Percentiles rank a stretch among this genome's conserved stretches.
These are phyloP conservation scores for Phaseolus lunatus DNA, from an alignment of 306 rosid species.

Conservation along the genomic window DNA sequence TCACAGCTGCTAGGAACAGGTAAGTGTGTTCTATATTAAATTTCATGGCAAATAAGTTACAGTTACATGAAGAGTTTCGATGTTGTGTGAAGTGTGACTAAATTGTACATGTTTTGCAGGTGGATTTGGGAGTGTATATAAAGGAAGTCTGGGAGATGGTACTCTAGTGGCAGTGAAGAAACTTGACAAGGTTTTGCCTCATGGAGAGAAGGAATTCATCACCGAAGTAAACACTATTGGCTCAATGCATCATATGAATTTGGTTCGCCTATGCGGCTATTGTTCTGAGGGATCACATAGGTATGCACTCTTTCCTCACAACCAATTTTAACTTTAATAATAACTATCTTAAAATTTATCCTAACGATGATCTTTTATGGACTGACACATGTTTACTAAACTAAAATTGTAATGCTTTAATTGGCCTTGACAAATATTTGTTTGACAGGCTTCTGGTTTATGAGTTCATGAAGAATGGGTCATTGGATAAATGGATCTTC, in stretches of 20 bases:
- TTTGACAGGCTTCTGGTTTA: constrained; percentile 84
- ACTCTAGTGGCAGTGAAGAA: constrained; percentile 88
- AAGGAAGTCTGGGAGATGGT: constrained; percentile 92
- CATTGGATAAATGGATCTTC: constrained; percentile 94
- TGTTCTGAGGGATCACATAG: constrained; percentile 86
- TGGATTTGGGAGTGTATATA: constrained; percentile 94
- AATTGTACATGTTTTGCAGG: constrained; percentile 60
- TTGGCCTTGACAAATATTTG: constrained; percentile 38
- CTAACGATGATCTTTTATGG: not conserved
- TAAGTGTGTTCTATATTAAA: constrained; percentile 26
- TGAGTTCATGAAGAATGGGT: constrained; percentile 92
- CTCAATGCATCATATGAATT: constrained; percentile 97
- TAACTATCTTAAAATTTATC: not conserved
- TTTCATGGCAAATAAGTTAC: constrained; percentile 7
- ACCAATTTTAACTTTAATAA: not conserved
- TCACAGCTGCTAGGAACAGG: constrained; percentile 85
- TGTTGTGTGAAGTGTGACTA: constrained; percentile 33
- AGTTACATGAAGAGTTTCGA: not conserved
- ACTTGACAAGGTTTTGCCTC: constrained; percentile 91
- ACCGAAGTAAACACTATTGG: constrained; percentile 97
- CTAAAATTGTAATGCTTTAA: not conserved
- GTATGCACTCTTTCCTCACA: constrained; percentile 50
- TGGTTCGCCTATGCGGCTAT: constrained; percentile 89
- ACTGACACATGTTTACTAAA: not conserved
- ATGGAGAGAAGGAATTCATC: constrained; percentile 92